A percentile compares a stretch with the other conserved stretches of the same genome.
Evolutionary conservation across 1,139 yeast genomes (phyloP).

Genomic region (Blastobotrys niveus): DNA sequence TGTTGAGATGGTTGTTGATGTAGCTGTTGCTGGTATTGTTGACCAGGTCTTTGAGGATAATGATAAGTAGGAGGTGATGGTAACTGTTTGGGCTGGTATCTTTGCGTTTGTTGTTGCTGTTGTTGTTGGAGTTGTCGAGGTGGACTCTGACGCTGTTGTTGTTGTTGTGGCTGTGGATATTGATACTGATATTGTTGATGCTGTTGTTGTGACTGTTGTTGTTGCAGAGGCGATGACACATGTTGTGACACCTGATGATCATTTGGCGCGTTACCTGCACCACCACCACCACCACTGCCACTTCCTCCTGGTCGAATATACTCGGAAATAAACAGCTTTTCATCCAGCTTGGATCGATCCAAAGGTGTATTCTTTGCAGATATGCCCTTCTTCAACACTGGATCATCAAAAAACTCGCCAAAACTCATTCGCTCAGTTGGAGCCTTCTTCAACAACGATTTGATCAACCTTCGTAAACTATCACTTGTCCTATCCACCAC

Average conservation of each 20-base stretch:
- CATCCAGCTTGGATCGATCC: conserved; percentile 67
- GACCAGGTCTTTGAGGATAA: no score
- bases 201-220: background rate
- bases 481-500: conserved; percentile 38
- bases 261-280: no score
- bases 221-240: no score
- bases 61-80: no score
- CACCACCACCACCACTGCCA: no score
- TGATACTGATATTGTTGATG: conserved; percentile 1
- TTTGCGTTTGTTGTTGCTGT: no score
- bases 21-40: no score
- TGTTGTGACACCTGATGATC: no score
- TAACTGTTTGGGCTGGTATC: no score
- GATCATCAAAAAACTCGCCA: conserved; percentile 67
- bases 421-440: conserved; percentile 87
- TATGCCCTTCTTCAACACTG: conserved; percentile 47
- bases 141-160: no score
- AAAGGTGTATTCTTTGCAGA: conserved; percentile 45
- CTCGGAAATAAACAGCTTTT: conserved; percentile 76
- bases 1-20: background rate
- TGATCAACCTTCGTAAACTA: conserved; percentile 60
- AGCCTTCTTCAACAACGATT: conserved; percentile 69
- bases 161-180: no score
- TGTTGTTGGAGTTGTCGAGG: background rate
- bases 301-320: conserved; percentile 39